Conservation (phyloP, 805 yeast species). For the Candida nitratophila region DNA sequence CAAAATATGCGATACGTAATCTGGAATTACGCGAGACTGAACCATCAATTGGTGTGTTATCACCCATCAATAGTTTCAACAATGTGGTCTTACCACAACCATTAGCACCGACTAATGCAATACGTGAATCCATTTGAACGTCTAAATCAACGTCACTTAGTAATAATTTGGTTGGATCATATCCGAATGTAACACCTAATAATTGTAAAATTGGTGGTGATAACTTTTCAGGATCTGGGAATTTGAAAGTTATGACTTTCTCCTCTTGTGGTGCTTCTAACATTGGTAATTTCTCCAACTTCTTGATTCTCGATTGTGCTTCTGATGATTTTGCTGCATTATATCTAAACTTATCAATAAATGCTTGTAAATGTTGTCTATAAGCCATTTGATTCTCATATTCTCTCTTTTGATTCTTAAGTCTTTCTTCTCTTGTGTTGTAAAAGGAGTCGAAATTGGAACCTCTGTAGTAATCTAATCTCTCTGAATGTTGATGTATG, state of each 20-base stretch:
- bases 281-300: conserved; percentile 87
- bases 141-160: conserved; percentile 78
- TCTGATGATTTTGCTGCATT: conserved; percentile 97
- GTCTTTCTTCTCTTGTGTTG: conserved; percentile 89
- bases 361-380: conserved; percentile 87
- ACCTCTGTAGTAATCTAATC: conserved; percentile 92
- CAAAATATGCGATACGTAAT: conserved; percentile 90
- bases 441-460: conserved; percentile 91
- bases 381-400: conserved; percentile 96
- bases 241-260: conserved; percentile 72
- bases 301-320: conserved; percentile 97
- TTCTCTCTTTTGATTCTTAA: conserved; percentile 87
- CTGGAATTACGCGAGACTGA: conserved; percentile 74
- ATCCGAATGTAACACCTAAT: conserved; percentile 82
- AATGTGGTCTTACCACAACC: conserved; percentile 99
- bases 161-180: conserved; percentile 55
- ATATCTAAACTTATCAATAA: conserved; percentile 93
- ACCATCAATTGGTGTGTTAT: conserved; percentile 68
- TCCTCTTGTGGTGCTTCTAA: conserved; percentile 95
- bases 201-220: conserved; percentile 93
- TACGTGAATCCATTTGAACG: conserved; percentile 88
- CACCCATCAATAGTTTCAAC: conserved; percentile 78
- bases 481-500: conserved; percentile 94
- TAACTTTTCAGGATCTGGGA: conserved; percentile 90
- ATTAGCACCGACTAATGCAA: conserved; percentile 97